Evolutionary conservation across 495 filamentous ascomycete species (phyloP), one percentile per base, ranked within the genome.

Genomic region (Penicillium bovifimosum): DNA sequence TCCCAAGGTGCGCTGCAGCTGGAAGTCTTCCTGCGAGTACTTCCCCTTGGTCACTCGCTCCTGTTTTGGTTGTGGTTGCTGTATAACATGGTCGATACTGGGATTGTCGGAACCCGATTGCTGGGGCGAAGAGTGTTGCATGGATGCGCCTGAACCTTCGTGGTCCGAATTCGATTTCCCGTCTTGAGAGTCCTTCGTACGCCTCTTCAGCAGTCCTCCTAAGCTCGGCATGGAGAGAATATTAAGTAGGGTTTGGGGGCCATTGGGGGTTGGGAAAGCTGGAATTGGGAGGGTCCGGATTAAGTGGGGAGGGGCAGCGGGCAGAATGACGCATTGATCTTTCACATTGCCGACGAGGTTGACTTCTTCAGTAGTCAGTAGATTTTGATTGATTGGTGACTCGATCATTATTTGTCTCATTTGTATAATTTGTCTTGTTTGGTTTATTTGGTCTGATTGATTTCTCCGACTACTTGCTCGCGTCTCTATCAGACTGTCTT

Each of bases 41-140:
- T 96, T 97, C n/a, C 95, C 95, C 78, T 95, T 96, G 41, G 93
- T 98, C 53, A 83, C 80, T 54, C 93, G 80, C 40, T 77, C 70
- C 6, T 69, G 48, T 29, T 41, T 63, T 26, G 65, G 60, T 16
- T 54, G 43, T 54, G 48, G 46, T 74, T 64, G n/a, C n/a, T n/a
- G n/a, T 46, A 74, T 66, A 65, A 75, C 67, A 54, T 74, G 68
- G 39, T 73, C 66, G 58, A 76, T 75, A 50, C 71, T 75, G 54
- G 71, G 71, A 75, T 74, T 70, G 54, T 59, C 27, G 27, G 40
- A 53, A 32, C 60, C 52, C 40, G 62, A 60, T n/a, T 62, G 64
- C 28, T 60, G 63, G 56, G 66, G 59, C 53, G 71, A 60, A 43
- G 60, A 45, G 54, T 66, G 41, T 70, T 74, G 72, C 69, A 74